phyloP scores from a whole-genome alignment of 2,329 filamentous ascomycete species.

The Aspergillus proliferans region DNA sequence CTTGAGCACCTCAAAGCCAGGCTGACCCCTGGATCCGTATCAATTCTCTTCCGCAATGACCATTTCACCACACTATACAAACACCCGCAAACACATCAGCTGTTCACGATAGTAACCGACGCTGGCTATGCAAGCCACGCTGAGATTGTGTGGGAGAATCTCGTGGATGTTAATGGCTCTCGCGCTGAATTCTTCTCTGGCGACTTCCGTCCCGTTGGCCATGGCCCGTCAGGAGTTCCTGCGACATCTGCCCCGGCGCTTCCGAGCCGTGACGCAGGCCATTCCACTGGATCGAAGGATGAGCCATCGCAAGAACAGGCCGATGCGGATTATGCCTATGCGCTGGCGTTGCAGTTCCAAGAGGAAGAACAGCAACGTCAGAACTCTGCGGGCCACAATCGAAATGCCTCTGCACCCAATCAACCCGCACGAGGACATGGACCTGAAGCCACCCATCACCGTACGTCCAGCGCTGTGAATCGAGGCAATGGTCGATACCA shows the following conservation, averaged over 20 bases:
- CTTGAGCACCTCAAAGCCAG: conserved; percentile 66
- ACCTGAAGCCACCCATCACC: conserved; percentile 5
- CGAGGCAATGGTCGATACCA: conserved; percentile 6
- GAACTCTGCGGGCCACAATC: conserved; percentile 35
- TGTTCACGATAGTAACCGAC: conserved; percentile 85
- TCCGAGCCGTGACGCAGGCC: conserved; percentile 17
- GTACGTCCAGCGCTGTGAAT: conserved; percentile 18
- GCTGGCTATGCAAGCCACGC: conserved; percentile 81
- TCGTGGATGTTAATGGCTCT: conserved; percentile 81
- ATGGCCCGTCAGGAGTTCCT: conserved; percentile 32
- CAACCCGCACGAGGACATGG: conserved; percentile 11
- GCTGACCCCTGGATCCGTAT: conserved; percentile 70
- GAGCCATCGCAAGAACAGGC: conserved; percentile 59
- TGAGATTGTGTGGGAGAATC: conserved; percentile 92
- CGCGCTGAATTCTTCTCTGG: conserved; percentile 79
- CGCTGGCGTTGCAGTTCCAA: conserved; percentile 83
- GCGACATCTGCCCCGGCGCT: conserved; percentile 22
- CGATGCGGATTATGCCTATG: conserved; percentile 69
- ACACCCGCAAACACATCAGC: conserved; percentile 67
- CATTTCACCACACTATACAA: conserved; percentile 94
- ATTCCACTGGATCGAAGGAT: conserved; percentile 7
- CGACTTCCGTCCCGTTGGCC: conserved; percentile 80
- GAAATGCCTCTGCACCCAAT: conserved; percentile 16
- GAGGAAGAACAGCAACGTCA: conserved; percentile 65
- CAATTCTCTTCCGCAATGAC: conserved; percentile 93